phyloP scores from a whole-genome alignment of 176 grass and related monocot genomes.

The Eremochloa ophiuroides region DNA sequence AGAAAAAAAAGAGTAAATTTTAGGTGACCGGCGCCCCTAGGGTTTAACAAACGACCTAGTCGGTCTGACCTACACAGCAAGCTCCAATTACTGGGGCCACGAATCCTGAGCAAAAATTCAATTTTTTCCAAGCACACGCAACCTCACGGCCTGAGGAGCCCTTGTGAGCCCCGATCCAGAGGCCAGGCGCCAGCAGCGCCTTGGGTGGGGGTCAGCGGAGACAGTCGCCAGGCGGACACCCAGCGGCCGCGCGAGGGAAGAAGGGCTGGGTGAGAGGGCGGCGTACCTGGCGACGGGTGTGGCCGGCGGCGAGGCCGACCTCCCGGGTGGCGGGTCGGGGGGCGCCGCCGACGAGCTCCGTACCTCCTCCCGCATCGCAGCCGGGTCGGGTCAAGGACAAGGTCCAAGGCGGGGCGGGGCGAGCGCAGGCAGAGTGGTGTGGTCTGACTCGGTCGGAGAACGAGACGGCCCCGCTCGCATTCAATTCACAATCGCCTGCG shows the following conservation, averaged over 20 bases:
- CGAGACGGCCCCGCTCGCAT: neutral
- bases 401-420: neutral
- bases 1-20: neutral
- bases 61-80: neutral
- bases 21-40: neutral
- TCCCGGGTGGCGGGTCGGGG: constrained; percentile 50
- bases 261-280: neutral
- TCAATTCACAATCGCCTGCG: too few species aligned
- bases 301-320: constrained; percentile 70
- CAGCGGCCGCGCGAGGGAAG: neutral
- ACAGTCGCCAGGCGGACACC: neutral
- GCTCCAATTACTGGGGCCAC: neutral
- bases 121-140: neutral
- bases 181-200: neutral
- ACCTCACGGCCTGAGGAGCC: neutral
- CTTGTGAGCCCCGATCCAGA: constrained; percentile 1
- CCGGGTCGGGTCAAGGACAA: neutral
- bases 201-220: neutral
- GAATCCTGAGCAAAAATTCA: neutral
- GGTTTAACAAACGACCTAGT: neutral
- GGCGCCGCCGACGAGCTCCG: constrained; percentile 78
- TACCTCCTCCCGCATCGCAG: constrained; percentile 82
- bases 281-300: constrained; percentile 80
- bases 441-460: neutral
- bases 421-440: neutral